Evolutionary conservation across 106 monocot genomes (phyloP).

Genomic region (Chionographis japonica): DNA sequence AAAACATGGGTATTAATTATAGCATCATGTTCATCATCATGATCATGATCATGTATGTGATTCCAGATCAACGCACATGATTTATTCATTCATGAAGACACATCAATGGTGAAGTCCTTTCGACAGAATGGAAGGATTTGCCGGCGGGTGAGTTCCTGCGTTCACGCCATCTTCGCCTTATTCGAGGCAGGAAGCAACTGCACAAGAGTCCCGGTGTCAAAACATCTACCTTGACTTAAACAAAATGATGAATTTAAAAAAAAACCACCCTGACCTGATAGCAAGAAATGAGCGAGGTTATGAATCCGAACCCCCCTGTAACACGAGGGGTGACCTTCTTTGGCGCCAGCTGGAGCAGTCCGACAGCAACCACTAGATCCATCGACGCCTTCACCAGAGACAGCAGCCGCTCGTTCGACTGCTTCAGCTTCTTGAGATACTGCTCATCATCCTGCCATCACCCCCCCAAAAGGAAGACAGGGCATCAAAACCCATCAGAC

Average conservation of each 20-base stretch:
- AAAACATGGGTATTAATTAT: no score
- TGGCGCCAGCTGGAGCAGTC: constrained; percentile 82
- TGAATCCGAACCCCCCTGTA: constrained; percentile 73
- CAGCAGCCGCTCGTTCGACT: constrained; percentile 72
- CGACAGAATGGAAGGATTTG: no score
- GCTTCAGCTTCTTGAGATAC: constrained; percentile 55
- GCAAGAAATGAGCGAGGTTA: constrained; percentile 81
- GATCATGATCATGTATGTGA: no score
- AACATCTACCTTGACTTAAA: background rate
- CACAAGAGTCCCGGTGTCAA: background rate
- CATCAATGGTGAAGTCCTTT: no score
- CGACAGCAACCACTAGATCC: constrained; percentile 81
- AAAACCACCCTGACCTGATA: constrained; percentile 58
- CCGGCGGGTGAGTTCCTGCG: no score
- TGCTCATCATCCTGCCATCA: constrained; percentile 58
- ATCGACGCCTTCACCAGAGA: constrained; percentile 71
- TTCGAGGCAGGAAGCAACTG: constrained; percentile 80
- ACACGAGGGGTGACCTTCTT: constrained; percentile 90
- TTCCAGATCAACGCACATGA: no score
- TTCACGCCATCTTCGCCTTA: constrained; percentile 55
- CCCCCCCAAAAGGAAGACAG: background rate
- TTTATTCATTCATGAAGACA: no score
- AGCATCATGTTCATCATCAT: no score
- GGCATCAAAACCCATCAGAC: background rate
- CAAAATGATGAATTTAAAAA: background rate